A percentile compares a stretch with the other conserved stretches of the same genome.
These are phyloP conservation scores for Fusarium camptoceras DNA, from an alignment of 2,329 filamentous ascomycete genomes.

Conservation along the genomic window DNA sequence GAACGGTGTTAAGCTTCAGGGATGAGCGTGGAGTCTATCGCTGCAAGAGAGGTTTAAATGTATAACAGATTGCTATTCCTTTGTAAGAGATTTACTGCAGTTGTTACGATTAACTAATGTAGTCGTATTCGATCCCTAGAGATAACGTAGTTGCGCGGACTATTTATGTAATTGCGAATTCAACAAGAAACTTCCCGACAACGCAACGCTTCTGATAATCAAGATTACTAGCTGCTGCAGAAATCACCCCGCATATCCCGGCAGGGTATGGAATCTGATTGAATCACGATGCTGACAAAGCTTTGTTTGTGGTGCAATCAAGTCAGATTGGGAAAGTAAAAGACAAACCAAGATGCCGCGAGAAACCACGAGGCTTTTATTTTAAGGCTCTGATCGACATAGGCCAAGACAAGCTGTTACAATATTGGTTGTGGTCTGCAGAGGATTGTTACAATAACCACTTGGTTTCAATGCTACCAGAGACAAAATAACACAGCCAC, in stretches of 20 bases:
- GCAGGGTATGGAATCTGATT: conserved; percentile 32
- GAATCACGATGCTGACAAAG: conserved; percentile 35
- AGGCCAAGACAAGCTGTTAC: not conserved
- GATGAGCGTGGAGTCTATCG: conserved; percentile 26
- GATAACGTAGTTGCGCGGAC: conserved; percentile 15
- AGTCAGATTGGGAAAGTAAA: conserved; percentile 13
- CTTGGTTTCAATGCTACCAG: too few relatives aligned
- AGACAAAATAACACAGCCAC: not conserved
- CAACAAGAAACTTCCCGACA: conserved; percentile 1
- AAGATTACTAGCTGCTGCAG: conserved; percentile 21
- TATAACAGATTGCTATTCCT: conserved; percentile 1
- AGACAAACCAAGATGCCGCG: not conserved
- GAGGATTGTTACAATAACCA: not conserved
- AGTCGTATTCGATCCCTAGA: not conserved
- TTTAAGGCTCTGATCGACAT: not conserved
- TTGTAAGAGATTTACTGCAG: conserved; percentile 19
- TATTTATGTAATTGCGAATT: conserved; percentile 31
- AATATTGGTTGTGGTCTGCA: not conserved
- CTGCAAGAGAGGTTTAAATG: conserved; percentile 12
- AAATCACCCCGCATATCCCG: conserved; percentile 26
- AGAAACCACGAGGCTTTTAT: not conserved
- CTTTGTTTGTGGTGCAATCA: conserved; percentile 9
- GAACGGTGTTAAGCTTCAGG: conserved; percentile 25
- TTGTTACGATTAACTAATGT: not conserved
- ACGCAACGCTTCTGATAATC: conserved; percentile 16